Base-by-base conservation (phyloP, 73 alveolate species). In the Halteria grandinella region DNA sequence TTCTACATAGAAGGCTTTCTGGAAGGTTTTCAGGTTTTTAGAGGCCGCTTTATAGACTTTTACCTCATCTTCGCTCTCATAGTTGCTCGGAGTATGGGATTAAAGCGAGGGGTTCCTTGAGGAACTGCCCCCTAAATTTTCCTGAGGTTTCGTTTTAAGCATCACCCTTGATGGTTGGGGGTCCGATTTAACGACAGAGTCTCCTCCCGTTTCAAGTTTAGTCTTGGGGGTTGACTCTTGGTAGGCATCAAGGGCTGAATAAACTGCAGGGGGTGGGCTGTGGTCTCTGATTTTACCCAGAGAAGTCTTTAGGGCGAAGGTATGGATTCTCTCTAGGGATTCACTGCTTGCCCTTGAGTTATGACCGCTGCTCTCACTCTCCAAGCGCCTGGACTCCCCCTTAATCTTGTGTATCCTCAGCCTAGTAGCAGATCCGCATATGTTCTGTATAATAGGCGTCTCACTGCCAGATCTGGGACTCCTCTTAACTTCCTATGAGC, bases 301-400 rank as follows among this genome's bases (percentile, higher is more conserved):
- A 20, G 71, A 45, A 45, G 63, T 40, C 78, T 75, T 75, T 33
- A 75, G 45, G 25, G 69, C 18, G 31, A 75, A 75, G 12, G 87
- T 75, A 57, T 75, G 87, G 15, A 57, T 75, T 31, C 78, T 55
- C 53, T 75, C 78, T 14, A 75, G 70, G 1, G 87, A 75, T 31
- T 75, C n/a, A n/a, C n/a, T n/a, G n/a, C n/a, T n/a, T 7, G 39
- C n/a, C 32, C 37, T 33, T 6, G 64, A 39, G 48, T 43, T 14
- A 43, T 44, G 29, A 23, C 71, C 55, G 36, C 50, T 58, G 33
- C 51, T 70, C 71, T 32, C 50, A 44, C 80, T 66, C 23, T 66
- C 66, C 77, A 45, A 7, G 47, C 31, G 34, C 43, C 43, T 10
- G 80, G 80, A 14, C 47, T n/a, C n/a, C n/a, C n/a, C n/a, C n/a